Evolutionary conservation across 2,329 filamentous ascomycete genomes (phyloP).

Genomic region (Fusarium sp.): DNA sequence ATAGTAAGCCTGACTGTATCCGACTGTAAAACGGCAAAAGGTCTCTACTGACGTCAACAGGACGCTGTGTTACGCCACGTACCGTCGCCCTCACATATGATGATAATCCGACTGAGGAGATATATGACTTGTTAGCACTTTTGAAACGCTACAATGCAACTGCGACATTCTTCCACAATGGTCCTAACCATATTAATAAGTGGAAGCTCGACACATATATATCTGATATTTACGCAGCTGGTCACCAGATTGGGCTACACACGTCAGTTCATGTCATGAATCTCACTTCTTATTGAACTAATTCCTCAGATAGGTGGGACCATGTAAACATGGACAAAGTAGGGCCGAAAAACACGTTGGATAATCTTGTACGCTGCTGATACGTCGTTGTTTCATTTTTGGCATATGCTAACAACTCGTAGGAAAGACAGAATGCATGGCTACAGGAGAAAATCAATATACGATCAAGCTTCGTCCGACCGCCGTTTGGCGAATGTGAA

Average conservation of each 20-base stretch:
- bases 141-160: constrained; percentile 14
- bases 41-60: constrained; percentile 4
- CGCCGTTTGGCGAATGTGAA: constrained; percentile 10
- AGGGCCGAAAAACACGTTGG: background rate
- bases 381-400: background rate
- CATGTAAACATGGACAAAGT: background rate
- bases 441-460: constrained; percentile 3
- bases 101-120: constrained; percentile 9
- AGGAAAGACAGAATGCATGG: constrained; percentile 9
- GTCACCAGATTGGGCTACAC: constrained; percentile 12
- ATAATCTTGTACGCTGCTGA: constrained; percentile 3
- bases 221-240: constrained; percentile 6
- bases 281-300: constrained; percentile 4
- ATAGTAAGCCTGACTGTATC: background rate
- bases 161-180: constrained; percentile 11
- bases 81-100: constrained; percentile 12
- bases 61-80: constrained; percentile 7
- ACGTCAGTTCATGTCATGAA: constrained; percentile 10
- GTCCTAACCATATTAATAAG: constrained; percentile 3
- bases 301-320: constrained; percentile 1
- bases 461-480: constrained; percentile 13
- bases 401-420: background rate
- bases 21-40: background rate
- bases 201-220: constrained; percentile 12
- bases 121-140: constrained; percentile 10